Conservation (phyloP, 163 green algal species). For the Coccomyxa subellipsoidea region DNA sequence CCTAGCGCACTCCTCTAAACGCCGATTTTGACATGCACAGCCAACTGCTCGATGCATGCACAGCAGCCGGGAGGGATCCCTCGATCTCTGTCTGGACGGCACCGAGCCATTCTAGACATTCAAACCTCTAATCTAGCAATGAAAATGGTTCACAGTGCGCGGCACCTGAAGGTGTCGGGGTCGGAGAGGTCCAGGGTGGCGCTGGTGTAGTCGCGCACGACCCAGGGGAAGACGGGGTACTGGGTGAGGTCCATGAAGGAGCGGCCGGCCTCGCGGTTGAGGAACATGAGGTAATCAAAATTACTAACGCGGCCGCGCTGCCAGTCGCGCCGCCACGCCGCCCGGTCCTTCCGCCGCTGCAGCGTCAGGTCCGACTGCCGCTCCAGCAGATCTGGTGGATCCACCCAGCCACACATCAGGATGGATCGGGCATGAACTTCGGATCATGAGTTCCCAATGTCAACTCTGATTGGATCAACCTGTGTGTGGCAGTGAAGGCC, state of each 20-base stretch:
- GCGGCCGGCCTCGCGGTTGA: constrained; percentile 76
- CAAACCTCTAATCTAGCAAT: too few species aligned
- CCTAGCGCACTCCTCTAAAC: too few species aligned
- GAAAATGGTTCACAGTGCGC: neutral
- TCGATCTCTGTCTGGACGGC: too few species aligned
- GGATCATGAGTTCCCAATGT: too few species aligned
- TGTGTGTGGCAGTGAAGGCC: too few species aligned
- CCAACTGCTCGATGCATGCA: too few species aligned
- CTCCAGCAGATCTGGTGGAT: neutral
- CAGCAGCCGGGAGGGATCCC: too few species aligned
- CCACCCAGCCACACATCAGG: neutral
- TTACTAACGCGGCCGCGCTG: constrained; percentile 47
- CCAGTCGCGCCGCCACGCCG: constrained; percentile 9
- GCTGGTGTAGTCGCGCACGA: constrained; percentile 74
- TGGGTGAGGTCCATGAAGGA: constrained; percentile 92
- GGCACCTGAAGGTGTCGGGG: constrained; percentile 22
- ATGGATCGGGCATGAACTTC: neutral
- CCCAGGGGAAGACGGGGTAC: constrained; percentile 89
- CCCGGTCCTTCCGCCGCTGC: neutral
- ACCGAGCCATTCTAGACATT: too few species aligned
- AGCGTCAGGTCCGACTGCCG: constrained; percentile 1
- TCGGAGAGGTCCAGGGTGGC: constrained; percentile 68
- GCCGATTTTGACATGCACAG: too few species aligned
- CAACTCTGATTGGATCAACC: too few species aligned
- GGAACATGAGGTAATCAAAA: constrained; percentile 91